A percentile compares a stretch with the other conserved stretches of the same genome.
These are phyloP conservation scores for Neurospora discreta DNA, from an alignment of 495 filamentous ascomycete species.

Conservation along the genomic window DNA sequence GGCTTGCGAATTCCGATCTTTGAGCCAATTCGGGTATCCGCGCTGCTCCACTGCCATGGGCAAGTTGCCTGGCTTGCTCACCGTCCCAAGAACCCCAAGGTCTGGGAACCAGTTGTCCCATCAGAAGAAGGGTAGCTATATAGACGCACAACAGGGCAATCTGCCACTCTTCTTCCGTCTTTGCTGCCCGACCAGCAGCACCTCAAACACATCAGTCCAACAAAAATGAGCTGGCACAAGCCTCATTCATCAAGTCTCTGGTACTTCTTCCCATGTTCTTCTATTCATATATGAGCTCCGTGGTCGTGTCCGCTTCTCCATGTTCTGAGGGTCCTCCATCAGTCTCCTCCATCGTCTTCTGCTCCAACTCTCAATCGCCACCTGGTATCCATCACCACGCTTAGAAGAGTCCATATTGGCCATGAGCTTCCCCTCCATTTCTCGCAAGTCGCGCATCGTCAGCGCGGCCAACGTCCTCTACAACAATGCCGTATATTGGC, in stretches of 20 bases:
- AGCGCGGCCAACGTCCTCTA: conserved; percentile 39
- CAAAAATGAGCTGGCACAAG: conserved; percentile 17
- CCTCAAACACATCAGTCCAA: conserved; percentile 13
- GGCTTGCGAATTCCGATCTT: conserved; percentile 1
- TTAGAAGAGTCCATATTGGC: not conserved
- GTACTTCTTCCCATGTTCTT: conserved; percentile 6
- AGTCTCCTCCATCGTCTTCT: conserved; percentile 1
- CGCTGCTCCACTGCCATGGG: conserved; percentile 11
- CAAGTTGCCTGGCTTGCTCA: conserved; percentile 4
- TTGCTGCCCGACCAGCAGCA: conserved; percentile 26
- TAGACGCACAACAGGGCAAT: conserved; percentile 9
- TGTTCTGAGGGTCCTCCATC: not conserved
- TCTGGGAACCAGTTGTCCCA: conserved; percentile 1
- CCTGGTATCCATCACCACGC: not conserved
- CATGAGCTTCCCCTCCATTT: conserved; percentile 19
- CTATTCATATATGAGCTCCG: conserved; percentile 6
- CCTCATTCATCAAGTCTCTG: conserved; percentile 1
- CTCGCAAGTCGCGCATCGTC: conserved; percentile 29
- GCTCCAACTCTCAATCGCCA: conserved; percentile 3
- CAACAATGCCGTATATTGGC: conserved; percentile 81
- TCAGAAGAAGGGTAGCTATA: conserved; percentile 7
- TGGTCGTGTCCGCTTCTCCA: conserved; percentile 3
- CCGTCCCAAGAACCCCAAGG: conserved; percentile 1
- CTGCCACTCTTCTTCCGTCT: conserved; percentile 5
- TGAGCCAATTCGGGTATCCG: conserved; percentile 8